Base-by-base conservation (phyloP, 768 basidiomycete genomes). In the Pisolithus sp. region DNA sequence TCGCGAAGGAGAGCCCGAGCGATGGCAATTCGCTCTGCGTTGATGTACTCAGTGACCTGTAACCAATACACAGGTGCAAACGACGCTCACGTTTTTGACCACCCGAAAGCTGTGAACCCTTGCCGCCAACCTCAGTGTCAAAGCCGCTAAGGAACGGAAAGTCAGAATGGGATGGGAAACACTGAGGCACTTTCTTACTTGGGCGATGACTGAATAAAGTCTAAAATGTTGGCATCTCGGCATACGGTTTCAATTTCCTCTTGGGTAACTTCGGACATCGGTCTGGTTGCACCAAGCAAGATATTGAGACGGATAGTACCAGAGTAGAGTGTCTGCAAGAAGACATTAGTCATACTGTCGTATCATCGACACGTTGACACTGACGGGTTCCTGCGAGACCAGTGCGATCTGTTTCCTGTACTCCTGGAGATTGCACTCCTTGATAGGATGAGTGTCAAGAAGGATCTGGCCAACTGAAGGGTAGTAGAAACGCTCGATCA, bases 251-350 rank as follows among this genome's bases (percentile, higher is more conserved):
- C 89, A 28, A 97, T 82, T 65, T 96, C 92, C 60, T 85, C 78
- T 61, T 93, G 82, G 2, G 91, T 92, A 9, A 93, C 87, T 59
- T 93, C 83, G 0, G 80, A 79, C 36, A 70, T 70, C 5, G 87
- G 85, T 62, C 88, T 90, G 57, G 76, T 79, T 38, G 89, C 86
- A 17, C 93, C 93, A 30, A 96, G 83, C 6, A 93, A 67, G 65
- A 94, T 82, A 67, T 97, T 97, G 72, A 95, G 94, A 24, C 87
- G 85, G 53, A 96, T 75, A 2, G 89, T 89, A 28, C 92, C 91
- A 17, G 90, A 83, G 64, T 96, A 97, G 4, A 97, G 73, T 0
- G 86, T 90, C 68, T 72, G 47, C 3, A 38, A 8, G 13, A 42
- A 42, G 10, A 47, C 2, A 9, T 28, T 21, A 28, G 52, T 57